phyloP scores from a whole-genome alignment of 306 rosid genomes.

The Ormosia semicastrata region DNA sequence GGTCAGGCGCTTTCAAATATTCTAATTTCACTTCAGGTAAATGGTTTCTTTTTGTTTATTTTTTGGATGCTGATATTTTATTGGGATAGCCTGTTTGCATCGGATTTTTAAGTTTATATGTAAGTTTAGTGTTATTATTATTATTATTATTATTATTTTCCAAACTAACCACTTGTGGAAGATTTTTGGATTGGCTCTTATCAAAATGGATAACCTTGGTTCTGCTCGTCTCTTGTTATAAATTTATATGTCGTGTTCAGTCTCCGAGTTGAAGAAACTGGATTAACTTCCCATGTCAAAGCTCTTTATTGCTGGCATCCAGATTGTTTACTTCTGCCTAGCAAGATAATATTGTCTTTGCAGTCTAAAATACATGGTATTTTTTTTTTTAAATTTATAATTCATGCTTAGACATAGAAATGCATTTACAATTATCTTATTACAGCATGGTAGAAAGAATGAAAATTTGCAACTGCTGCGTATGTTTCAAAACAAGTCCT shows the following conservation, averaged over 20 bases:
- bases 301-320: neutral
- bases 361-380: neutral
- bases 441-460: neutral
- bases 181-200: neutral
- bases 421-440: neutral
- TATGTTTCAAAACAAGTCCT: neutral
- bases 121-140: too few relatives aligned
- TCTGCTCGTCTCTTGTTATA: constrained; percentile 5
- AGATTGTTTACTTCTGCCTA: neutral
- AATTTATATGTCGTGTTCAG: neutral
- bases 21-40: constrained; percentile 81
- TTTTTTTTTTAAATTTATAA: neutral
- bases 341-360: constrained; percentile 10
- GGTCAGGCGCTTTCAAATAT: constrained; percentile 95
- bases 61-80: neutral
- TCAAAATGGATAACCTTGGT: neutral
- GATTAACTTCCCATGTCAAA: neutral
- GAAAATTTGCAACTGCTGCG: neutral
- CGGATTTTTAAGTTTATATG: neutral
- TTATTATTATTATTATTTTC: too few relatives aligned
- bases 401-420: neutral
- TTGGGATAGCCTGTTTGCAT: neutral
- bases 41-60: neutral
- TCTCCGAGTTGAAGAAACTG: neutral
- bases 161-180: neutral